Conservation (phyloP, 352 stramenopile species). For the Elongisporangium anandrum region DNA sequence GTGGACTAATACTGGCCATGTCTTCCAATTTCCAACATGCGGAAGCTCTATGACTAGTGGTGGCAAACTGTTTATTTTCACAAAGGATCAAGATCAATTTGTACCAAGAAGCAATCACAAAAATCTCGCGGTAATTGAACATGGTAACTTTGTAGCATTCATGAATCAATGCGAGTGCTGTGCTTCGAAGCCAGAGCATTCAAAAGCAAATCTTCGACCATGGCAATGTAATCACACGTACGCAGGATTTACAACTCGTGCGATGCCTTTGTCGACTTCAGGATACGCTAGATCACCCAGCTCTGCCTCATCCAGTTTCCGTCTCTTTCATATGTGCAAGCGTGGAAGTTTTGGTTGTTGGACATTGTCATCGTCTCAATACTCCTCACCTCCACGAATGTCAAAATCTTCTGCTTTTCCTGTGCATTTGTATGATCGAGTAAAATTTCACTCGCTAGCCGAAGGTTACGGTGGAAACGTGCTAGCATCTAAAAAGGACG, state of each 20-base stretch:
- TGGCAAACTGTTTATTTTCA: conserved; percentile 80
- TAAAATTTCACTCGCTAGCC: conserved; percentile 22
- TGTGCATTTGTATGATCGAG: conserved; percentile 15
- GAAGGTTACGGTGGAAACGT: conserved; percentile 16
- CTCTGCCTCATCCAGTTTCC: conserved; percentile 9
- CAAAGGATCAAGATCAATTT: conserved; percentile 76
- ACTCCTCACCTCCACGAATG: conserved; percentile 17
- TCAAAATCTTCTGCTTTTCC: conserved; percentile 8
- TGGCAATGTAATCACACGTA: conserved; percentile 9
- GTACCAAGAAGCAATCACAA: conserved; percentile 76
- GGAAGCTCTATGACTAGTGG: conserved; percentile 14
- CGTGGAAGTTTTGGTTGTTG: conserved; percentile 50
- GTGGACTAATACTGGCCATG: conserved; percentile 64
- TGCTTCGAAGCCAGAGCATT: conserved; percentile 2
- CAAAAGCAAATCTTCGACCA: conserved; percentile 2
- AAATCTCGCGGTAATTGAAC: conserved; percentile 40
- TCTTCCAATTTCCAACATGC: conserved; percentile 52
- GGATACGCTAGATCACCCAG: not conserved
- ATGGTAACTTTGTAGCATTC: conserved; percentile 42
- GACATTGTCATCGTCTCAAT: conserved; percentile 24
- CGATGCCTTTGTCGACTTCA: not conserved
- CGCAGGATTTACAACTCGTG: conserved; percentile 34
- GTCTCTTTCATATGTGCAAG: conserved; percentile 54
- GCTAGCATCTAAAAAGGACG: not conserved
- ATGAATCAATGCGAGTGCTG: conserved; percentile 63